Percentiles rank a stretch among this genome's conserved stretches.
phyloP scores from a whole-genome alignment of 495 filamentous ascomycete genomes.

The Penicillium manginii region DNA sequence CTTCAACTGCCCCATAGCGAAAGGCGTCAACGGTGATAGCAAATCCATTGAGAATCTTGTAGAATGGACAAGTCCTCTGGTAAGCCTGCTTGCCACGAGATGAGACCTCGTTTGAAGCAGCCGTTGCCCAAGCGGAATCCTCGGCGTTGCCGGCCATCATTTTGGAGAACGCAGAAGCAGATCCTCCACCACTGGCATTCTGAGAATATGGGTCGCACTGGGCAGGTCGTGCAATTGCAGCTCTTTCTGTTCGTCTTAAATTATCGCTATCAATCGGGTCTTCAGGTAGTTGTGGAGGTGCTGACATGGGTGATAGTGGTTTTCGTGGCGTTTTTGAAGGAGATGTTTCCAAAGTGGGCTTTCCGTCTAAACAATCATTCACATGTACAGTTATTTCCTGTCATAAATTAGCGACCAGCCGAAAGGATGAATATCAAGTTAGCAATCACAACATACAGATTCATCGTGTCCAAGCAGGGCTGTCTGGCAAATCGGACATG shows the following conservation, averaged over 20 bases:
- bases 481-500: conserved; percentile 78
- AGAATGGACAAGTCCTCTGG: conserved; percentile 92
- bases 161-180: conserved; percentile 79
- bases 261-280: conserved; percentile 23
- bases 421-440: neutral
- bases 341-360: conserved; percentile 42
- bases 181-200: conserved; percentile 44
- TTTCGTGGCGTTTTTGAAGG: neutral
- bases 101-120: conserved; percentile 75
- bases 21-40: conserved; percentile 96
- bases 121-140: conserved; percentile 85
- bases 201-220: conserved; percentile 74
- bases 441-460: conserved; percentile 40
- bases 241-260: conserved; percentile 62
- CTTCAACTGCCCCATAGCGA: conserved; percentile 89
- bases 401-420: conserved; percentile 24
- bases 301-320: conserved; percentile 28
- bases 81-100: conserved; percentile 89
- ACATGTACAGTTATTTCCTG: conserved; percentile 71
- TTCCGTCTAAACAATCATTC: conserved; percentile 90
- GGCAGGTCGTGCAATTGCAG: conserved; percentile 71
- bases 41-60: conserved; percentile 93
- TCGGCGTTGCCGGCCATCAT: conserved; percentile 91
- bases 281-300: conserved; percentile 4
- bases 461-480: conserved; percentile 62